Base-by-base conservation (phyloP, 2,329 filamentous ascomycete species). In the Xylariales sp. region DNA sequence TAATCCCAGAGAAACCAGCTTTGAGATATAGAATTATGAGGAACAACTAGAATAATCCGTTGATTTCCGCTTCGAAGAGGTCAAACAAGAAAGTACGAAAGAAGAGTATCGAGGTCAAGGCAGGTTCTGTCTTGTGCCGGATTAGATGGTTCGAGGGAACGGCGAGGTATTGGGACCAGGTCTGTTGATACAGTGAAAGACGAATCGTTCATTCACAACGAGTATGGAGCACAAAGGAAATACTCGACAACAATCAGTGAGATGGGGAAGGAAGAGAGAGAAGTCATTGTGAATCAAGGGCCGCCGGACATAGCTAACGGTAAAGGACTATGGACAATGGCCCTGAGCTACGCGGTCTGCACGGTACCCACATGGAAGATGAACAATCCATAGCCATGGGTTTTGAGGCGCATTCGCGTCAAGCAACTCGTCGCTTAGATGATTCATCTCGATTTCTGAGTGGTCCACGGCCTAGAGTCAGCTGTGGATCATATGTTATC, bases 1-100 rank as follows among this genome's bases (percentile, higher is more conserved):
- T n/a, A 39, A 42, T 43, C 29, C 44, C 34, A 20, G 40, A 40
- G 31, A 49, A 37, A 51, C 56, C 56, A 52, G 57, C 56, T 49
- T 49, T 50, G 44, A 50, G 40, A 15, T 55, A 49, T 31, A 37
- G 35, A 32, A 33, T 44, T 36, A 44, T 34, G 31, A 42, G n/a
- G 25, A 24, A 12, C n/a, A n/a, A 35, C 5, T 38, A 27, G 40
- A 14, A 31, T 14, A 42, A n/a, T n/a, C n/a, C n/a, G n/a, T n/a
- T n/a, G n/a, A n/a, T n/a, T n/a, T n/a, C 33, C 42, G 14, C 36
- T 32, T 40, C 24, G 40, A 31, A 43, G 20, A 31, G 9, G 22
- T 22, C 28, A 24, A 32, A 11, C 14, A 7, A 40, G 18, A 8
- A 29, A n/a, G n/a, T 27, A 33, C 14, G 27, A 27, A 18, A 28